phyloP scores from a whole-genome alignment of 805 yeast genomes.

The Pichia nanzhaoensis region DNA sequence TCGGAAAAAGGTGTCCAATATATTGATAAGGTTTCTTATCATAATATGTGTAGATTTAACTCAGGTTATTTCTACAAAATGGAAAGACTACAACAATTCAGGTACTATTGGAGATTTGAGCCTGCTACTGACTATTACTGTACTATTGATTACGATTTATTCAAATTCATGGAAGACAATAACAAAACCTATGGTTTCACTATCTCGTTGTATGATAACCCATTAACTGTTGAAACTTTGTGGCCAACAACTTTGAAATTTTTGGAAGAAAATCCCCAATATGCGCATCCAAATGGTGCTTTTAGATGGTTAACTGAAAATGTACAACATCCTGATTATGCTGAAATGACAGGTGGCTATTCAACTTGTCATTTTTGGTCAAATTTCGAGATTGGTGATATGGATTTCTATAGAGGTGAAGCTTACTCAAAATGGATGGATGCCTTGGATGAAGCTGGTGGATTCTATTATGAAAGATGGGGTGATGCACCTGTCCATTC shows the following conservation, averaged over 20 bases:
- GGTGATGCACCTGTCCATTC: constrained; percentile 92
- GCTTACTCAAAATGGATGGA: constrained; percentile 65
- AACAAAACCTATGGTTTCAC: constrained; percentile 72
- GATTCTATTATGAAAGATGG: constrained; percentile 87
- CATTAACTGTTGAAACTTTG: constrained; percentile 54
- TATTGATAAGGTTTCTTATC: constrained; percentile 58
- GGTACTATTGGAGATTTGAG: constrained; percentile 78
- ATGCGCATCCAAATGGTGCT: constrained; percentile 50
- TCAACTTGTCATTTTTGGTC: constrained; percentile 83
- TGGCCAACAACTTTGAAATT: constrained; percentile 69
- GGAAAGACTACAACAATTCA: constrained; percentile 52
- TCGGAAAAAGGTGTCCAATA: constrained; percentile 45
- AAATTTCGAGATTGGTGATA: constrained; percentile 76
- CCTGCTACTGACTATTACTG: constrained; percentile 67
- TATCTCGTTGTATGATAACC: constrained; percentile 63
- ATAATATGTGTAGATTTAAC: constrained; percentile 80
- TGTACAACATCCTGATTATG: constrained; percentile 43
- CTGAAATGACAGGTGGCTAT: constrained; percentile 36
- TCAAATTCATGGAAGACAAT: constrained; percentile 64
- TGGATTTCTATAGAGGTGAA: constrained; percentile 72
- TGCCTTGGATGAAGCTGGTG: constrained; percentile 64
- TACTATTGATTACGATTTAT: constrained; percentile 67
- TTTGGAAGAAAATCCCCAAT: constrained; percentile 52
- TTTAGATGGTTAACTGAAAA: constrained; percentile 49
- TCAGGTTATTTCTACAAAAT: constrained; percentile 59